These are phyloP conservation scores for Drechslerella coelobrocha DNA, from an alignment of 2,329 filamentous ascomycete species.

Conservation along the genomic window DNA sequence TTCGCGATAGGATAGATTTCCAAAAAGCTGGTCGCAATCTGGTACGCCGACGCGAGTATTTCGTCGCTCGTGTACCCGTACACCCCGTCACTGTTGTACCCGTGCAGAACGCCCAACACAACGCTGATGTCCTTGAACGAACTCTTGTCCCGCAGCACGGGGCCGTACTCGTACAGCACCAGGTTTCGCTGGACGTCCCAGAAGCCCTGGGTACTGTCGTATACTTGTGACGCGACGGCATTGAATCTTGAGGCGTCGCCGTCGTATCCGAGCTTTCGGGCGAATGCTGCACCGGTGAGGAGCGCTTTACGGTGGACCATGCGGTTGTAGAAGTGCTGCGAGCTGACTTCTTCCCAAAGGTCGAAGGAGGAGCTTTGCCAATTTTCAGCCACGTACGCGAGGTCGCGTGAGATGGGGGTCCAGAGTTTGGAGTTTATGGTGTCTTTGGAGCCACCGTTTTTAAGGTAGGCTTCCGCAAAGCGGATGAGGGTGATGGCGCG, in stretches of 20 bases:
- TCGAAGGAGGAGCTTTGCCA: slow-evolving; percentile 72
- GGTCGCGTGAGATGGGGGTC: slow-evolving; percentile 61
- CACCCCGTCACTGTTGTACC: slow-evolving; percentile 32
- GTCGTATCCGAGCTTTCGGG: slow-evolving; percentile 65
- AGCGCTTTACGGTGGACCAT: slow-evolving; percentile 71
- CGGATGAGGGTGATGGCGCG: slow-evolving; percentile 75
- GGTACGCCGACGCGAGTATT: slow-evolving; percentile 38
- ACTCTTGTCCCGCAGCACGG: slow-evolving; percentile 38
- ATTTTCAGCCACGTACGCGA: slow-evolving; percentile 76
- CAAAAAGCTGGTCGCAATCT: slow-evolving; percentile 46
- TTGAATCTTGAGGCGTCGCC: slow-evolving; percentile 25
- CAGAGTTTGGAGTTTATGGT: slow-evolving; percentile 70
- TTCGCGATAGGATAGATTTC: slow-evolving; percentile 42
- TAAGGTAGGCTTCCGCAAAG: slow-evolving; percentile 75
- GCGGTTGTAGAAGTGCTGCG: slow-evolving; percentile 80
- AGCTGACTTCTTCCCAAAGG: slow-evolving; percentile 81
- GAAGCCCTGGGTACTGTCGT: slow-evolving; percentile 77
- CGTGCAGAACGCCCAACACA: slow-evolving; percentile 38
- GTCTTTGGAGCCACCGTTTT: slow-evolving; percentile 64
- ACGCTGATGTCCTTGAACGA: slow-evolving; percentile 50
- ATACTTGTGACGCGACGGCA: slow-evolving; percentile 58
- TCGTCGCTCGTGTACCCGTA: slow-evolving; percentile 41
- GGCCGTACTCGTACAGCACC: slow-evolving; percentile 38
- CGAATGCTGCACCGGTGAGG: slow-evolving; percentile 68
- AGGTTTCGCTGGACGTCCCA: slow-evolving; percentile 63